Evolutionary conservation across 2,329 filamentous ascomycete species (phyloP).

Genomic region (Stenocarpella maydis): DNA sequence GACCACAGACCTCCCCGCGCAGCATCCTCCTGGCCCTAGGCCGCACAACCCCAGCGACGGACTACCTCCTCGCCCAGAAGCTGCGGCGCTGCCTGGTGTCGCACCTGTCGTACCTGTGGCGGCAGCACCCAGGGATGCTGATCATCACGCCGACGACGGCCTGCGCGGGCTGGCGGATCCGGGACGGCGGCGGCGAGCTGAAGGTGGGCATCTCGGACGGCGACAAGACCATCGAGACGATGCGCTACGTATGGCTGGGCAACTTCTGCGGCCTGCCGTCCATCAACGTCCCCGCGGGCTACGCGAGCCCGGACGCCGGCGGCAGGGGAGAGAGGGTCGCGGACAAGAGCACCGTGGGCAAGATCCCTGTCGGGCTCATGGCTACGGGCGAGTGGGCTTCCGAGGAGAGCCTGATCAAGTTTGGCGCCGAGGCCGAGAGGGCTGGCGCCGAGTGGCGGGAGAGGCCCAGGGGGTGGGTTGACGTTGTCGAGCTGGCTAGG

Average conservation of each 20-base stretch:
- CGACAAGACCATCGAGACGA: conserved; percentile 54
- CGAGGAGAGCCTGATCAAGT: conserved; percentile 57
- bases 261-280: conserved; percentile 59
- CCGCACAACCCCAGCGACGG: conserved; percentile 67
- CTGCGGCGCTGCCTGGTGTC: conserved; percentile 74
- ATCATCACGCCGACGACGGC: conserved; percentile 74
- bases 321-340: conserved; percentile 44
- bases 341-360: conserved; percentile 46
- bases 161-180: conserved; percentile 56
- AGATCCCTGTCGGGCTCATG: conserved; percentile 63
- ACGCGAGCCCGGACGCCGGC: conserved; percentile 48
- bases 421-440: conserved; percentile 57
- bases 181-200: conserved; percentile 45
- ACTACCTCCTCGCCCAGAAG: conserved; percentile 75
- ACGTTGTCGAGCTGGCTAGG: conserved; percentile 51
- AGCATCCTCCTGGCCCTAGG: conserved; percentile 72
- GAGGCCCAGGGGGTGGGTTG: conserved; percentile 53
- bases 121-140: conserved; percentile 70
- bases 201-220: conserved; percentile 55
- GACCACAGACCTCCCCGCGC: conserved; percentile 48
- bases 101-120: conserved; percentile 74
- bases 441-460: conserved; percentile 45
- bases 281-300: conserved; percentile 56
- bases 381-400: conserved; percentile 63
- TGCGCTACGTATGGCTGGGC: conserved; percentile 61